Evolutionary conservation across 1,284 basidiomycete species (phyloP), one percentile per base, ranked within the genome.

Genomic region (Moesziomyces sp.): DNA sequence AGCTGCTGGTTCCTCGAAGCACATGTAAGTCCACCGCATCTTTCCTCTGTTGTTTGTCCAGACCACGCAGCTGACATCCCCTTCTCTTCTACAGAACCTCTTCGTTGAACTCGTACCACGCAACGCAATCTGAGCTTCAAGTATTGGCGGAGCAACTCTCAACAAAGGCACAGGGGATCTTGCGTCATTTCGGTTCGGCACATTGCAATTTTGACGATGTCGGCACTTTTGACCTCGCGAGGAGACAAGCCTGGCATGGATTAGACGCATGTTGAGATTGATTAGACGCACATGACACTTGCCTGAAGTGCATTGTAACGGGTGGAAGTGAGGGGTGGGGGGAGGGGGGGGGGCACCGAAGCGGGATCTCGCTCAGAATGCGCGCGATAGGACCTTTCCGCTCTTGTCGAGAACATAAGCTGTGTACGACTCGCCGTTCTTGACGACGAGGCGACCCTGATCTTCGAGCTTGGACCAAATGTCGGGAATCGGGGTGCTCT

Each of bases 1-100:
- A 74, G 71, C 43, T 51, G 51, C 3, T 74, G 71, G 71, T 69
- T 74, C 58, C 51, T 74, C 10, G 71, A 74, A 51, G 71, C 71
- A 45, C 71, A 74, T 21, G 65, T 68, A 49, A 68, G 65, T 59
- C 14, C 5, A 5, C 5, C 1, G 14, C 40, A 11, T 52, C 11
- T 16, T 23, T n/a, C n/a, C n/a, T n/a, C n/a, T n/a, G n/a, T n/a
- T n/a, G n/a, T n/a, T n/a, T n/a, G n/a, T n/a, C n/a, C n/a, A n/a
- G 38, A 40, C 18, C 11, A 6, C 2, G 3, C 13, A 40, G n/a
- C 14, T 50, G 13, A 46, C 24, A 16, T 18, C 21, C 6, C 3
- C 45, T 2, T 52, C 47, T 21, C n/a, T 26, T 9, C 24, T 38
- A 30, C 46, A 67, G 64, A 49, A 73, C 30, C 64, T 73, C 10